Conservation (phyloP, 768 basidiomycete genomes). For the Agaricus blazei region DNA sequence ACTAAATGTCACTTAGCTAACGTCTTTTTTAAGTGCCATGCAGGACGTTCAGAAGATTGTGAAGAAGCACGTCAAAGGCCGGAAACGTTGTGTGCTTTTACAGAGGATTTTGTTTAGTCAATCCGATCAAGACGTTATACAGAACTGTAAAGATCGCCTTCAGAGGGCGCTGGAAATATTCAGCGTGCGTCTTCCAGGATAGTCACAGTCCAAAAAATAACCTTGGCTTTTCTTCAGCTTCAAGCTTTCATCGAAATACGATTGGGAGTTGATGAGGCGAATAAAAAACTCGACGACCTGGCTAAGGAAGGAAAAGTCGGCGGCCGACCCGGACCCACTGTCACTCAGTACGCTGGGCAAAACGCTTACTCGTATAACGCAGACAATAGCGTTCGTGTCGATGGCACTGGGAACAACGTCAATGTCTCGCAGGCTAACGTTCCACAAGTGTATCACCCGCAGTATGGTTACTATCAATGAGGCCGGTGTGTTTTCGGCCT, state of each 20-base stretch:
- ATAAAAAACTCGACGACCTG: background rate
- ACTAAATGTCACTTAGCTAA: background rate
- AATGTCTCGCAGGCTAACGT: background rate
- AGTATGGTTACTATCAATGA: no score
- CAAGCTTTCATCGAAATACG: constrained; percentile 4
- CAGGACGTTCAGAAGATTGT: background rate
- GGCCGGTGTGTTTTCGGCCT: no score
- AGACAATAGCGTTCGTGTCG: constrained; percentile 2
- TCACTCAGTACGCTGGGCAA: background rate
- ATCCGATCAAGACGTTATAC: background rate
- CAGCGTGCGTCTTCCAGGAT: background rate
- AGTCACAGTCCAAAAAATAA: background rate
- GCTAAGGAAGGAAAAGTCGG: background rate
- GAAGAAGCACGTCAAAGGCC: background rate
- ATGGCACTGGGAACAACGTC: background rate
- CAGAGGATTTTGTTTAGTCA: background rate
- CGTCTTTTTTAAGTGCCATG: background rate
- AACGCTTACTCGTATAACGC: background rate
- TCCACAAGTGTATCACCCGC: no score
- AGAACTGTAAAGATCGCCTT: background rate
- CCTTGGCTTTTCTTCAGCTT: background rate
- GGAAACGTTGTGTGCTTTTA: background rate
- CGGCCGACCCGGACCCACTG: background rate
- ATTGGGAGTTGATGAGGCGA: no score
- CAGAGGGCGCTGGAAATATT: background rate